Conservation (phyloP, 768 basidiomycete species). For the Coprinellus aureogranulatus region DNA sequence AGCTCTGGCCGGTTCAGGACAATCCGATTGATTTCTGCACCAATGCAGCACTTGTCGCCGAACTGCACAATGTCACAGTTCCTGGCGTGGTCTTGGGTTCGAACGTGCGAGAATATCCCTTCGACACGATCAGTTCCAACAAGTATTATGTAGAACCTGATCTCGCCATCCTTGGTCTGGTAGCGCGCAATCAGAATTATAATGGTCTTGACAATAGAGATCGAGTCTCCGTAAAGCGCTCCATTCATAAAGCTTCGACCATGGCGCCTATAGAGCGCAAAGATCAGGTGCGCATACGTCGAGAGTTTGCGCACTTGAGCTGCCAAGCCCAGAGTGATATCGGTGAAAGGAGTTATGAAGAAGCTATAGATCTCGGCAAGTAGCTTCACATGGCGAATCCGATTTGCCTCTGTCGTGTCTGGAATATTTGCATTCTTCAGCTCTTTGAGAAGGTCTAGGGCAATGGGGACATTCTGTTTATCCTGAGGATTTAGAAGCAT, state of each 20-base stretch:
- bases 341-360: neutral
- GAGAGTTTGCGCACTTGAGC: neutral
- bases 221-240: conserved; percentile 23
- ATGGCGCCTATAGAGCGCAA: conserved; percentile 6
- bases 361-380: neutral
- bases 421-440: neutral
- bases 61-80: conserved; percentile 25
- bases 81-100: conserved; percentile 20
- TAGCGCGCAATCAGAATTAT: conserved; percentile 20
- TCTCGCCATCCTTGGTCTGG: conserved; percentile 14
- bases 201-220: conserved; percentile 24
- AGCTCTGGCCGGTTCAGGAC: conserved; percentile 23
- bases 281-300: neutral
- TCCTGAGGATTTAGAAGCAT: conserved; percentile 12
- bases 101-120: conserved; percentile 19
- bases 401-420: too few relatives aligned
- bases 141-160: conserved; percentile 15
- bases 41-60: conserved; percentile 16
- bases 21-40: conserved; percentile 15
- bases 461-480: neutral
- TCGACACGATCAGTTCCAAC: conserved; percentile 27
- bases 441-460: neutral
- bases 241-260: conserved; percentile 5
- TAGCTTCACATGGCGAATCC: too few relatives aligned
- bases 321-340: neutral